Base-by-base conservation (phyloP, 257 asterid genomes). In the Penstemon newberryi region DNA sequence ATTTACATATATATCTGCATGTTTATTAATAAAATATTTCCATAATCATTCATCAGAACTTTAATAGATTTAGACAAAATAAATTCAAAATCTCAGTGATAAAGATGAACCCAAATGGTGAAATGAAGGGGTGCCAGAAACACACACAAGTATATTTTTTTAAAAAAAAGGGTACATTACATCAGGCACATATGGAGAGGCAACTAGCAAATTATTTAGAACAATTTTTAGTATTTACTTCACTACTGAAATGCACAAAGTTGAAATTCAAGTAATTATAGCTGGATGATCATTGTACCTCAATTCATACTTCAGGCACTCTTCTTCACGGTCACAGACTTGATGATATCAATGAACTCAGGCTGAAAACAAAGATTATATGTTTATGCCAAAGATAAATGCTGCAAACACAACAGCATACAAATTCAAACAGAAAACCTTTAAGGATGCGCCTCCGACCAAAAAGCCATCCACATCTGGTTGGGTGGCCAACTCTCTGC, bases 381-480 rank as follows among this genome's bases (percentile, higher is more conserved):
- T 8, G 8, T 25, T 8, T 18, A 55, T 5, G 56, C 47, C 25
- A 61, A n/a, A 75, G 59, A 18, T 19, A 3, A 37, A 1, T 39
- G 25, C 25, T 69, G 40, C 19, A 11, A 15, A 66, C 52, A 6
- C 6, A 18, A 39, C 8, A 47, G 0, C 19, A 13, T 38, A 60
- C 42, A 39, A 6, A 8, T 45, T 6, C 18, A 18, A 47, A 53
- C 4, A 36, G 57, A 75, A 70, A 66, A 79, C 83, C 83, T 75
- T 71, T 25, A 11, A 75, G 38, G 80, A 79, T 39, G 81, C 84
- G 51, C 76, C 84, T 45, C 84, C 81, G 50, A 79, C 74, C 74
- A 79, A 67, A 66, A 79, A 72, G 18, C 81, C 84, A 79, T 75
- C 79, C 57, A 76, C 77, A 65, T 76, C 84, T 53, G 77, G 69